Evolutionary conservation across 495 filamentous ascomycete species (phyloP).

Genomic region (Neurospora sublineolata): DNA sequence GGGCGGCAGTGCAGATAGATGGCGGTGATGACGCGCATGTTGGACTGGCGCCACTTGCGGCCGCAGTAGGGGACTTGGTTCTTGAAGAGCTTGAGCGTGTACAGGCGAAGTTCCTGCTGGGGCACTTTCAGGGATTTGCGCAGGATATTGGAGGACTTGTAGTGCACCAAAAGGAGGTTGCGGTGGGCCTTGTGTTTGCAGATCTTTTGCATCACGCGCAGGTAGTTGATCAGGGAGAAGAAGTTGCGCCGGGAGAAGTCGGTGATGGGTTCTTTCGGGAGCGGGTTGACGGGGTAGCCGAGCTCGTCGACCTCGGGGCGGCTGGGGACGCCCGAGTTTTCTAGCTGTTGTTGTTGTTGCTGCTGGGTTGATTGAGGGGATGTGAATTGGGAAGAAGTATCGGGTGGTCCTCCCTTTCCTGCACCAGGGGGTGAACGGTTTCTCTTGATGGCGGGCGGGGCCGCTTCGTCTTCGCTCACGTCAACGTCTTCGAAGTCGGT

Average conservation of each 20-base stretch:
- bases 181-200: conserved; percentile 90
- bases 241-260: conserved; percentile 89
- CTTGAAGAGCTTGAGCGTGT: conserved; percentile 96
- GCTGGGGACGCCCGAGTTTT: conserved; percentile 33
- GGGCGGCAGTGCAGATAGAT: conserved; percentile 88
- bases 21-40: conserved; percentile 97
- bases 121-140: conserved; percentile 84
- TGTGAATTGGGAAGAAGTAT: not conserved
- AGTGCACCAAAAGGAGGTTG: conserved; percentile 83
- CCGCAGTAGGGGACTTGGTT: conserved; percentile 96
- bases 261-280: conserved; percentile 71
- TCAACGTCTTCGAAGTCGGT: conserved; percentile 24
- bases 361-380: not conserved
- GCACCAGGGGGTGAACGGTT: conserved; percentile 33
- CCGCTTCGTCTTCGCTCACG: conserved; percentile 57
- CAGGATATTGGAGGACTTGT: conserved; percentile 82
- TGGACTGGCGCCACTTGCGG: conserved; percentile 92
- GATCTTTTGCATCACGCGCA: conserved; percentile 93
- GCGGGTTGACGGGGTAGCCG: conserved; percentile 54
- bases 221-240: conserved; percentile 83
- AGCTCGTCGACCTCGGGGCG: conserved; percentile 83
- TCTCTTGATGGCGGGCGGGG: conserved; percentile 66
- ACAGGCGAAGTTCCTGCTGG: conserved; percentile 74
- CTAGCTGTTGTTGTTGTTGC: conserved; percentile 24
- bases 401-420: not conserved